phyloP scores from a whole-genome alignment of 306 rosid species.

The Cucurbita maxima region DNA sequence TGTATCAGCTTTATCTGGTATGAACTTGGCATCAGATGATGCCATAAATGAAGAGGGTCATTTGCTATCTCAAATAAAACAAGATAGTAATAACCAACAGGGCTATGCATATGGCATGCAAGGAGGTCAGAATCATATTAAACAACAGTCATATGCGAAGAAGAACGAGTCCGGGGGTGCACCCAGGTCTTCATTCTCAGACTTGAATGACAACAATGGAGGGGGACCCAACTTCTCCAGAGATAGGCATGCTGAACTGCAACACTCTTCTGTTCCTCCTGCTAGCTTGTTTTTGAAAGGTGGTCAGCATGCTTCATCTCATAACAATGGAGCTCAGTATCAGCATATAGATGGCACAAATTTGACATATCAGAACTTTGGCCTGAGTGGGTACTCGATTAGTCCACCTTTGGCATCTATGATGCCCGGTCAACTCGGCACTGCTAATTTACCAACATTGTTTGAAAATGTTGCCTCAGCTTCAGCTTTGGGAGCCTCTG shows the following conservation, averaged over 20 bases:
- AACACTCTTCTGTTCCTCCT: conserved; percentile 31
- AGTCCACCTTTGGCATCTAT: conserved; percentile 60
- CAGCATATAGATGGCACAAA: conserved; percentile 58
- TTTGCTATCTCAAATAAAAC: conserved; percentile 48
- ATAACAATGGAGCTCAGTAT: conserved; percentile 51
- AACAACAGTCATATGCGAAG: conserved; percentile 49
- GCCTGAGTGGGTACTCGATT: conserved; percentile 49
- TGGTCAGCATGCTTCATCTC: conserved; percentile 48
- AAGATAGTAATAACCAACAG: conserved; percentile 45
- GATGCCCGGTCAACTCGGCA: conserved; percentile 78
- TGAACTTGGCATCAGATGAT: conserved; percentile 59
- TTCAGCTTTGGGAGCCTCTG: conserved; percentile 51
- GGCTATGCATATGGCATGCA: conserved; percentile 61
- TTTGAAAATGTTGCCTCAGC: conserved; percentile 70
- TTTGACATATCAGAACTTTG: conserved; percentile 49
- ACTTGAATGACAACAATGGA: conserved; percentile 36
- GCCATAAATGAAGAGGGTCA: conserved; percentile 37
- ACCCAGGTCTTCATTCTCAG: conserved; percentile 27
- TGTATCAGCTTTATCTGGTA: conserved; percentile 59
- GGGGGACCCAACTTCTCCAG: conserved; percentile 29
- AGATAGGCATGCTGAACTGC: conserved; percentile 47
- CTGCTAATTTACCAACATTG: conserved; percentile 55
- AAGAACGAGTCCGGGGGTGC: conserved; percentile 51
- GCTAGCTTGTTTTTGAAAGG: conserved; percentile 45
- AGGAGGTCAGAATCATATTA: conserved; percentile 58